Evolutionary conservation across 148 eudicot genomes (phyloP), one percentile per base, ranked within the genome.

Genomic region (Suaeda aralocaspica): DNA sequence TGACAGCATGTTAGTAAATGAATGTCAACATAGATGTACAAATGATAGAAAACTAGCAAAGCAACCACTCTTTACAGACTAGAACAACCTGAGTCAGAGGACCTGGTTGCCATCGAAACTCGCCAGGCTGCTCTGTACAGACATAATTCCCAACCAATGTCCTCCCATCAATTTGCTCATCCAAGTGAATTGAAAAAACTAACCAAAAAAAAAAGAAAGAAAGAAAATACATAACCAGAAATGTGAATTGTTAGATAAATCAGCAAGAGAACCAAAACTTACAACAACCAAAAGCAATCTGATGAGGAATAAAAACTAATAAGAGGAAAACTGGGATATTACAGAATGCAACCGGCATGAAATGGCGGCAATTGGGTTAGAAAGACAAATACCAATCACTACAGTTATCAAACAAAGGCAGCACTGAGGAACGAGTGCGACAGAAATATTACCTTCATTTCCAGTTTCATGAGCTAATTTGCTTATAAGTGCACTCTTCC

Each of bases 31-130:
- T 53, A 60, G 68, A 67, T 18, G 71, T 26, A 31, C 56, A 63
- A 67, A 25, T 45, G 29, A n/a, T 49, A 30, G 33, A 55, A 39
- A 34, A 39, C 28, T 9, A 52, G 57, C 16, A 55, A 53, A 48
- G 16, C 29, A 53, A 22, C 30, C 34, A 59, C 46, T 63, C 25
- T 25, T 19, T 48, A 59, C 19, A 52, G 34, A 52, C 10, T 45
- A 2, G 58, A 63, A 65, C 74, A 67, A 94, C 98, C 97, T 94
- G 97, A 55, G 96, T 89, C 60, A 94, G 92, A 66, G 97, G 91
- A 73, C 97, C 99, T 67, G 97, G 97, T 79, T 91, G 99, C 99
- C 99, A 94, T 71, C 96, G 87, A 72, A 94, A 94, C 83, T 94
- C 99, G 69, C 99, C 99, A 68, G 97, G 99, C 76, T 83, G 83